These are phyloP conservation scores for Blastocystis sp. DNA, from an alignment of 352 stramenopile species.

Conservation along the genomic window DNA sequence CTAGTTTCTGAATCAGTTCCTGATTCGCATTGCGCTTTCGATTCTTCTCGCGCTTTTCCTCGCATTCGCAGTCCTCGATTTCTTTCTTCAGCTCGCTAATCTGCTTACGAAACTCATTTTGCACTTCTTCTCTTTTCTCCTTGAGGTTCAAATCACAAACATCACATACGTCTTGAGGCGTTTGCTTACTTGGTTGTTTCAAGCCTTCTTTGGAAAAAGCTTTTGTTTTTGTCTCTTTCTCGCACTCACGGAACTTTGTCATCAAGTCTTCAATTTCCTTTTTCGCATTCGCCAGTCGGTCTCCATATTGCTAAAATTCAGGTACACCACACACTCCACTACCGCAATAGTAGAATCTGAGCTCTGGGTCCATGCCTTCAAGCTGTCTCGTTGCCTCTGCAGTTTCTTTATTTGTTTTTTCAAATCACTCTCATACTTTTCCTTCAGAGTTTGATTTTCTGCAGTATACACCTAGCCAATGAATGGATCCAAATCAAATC, in stretches of 20 bases:
- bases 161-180: conserved; percentile 30
- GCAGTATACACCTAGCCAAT: background rate
- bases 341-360: conserved; percentile 31
- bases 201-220: conserved; percentile 47
- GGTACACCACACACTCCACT: background rate
- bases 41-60: conserved; percentile 6
- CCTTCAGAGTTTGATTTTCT: conserved; percentile 38
- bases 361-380: conserved; percentile 14
- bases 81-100: conserved; percentile 9
- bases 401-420: conserved; percentile 62
- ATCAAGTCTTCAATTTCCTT: conserved; percentile 25
- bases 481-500: background rate
- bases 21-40: conserved; percentile 40
- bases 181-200: conserved; percentile 21
- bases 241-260: conserved; percentile 52
- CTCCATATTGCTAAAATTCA: conserved; percentile 1
- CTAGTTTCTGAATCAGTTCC: background rate
- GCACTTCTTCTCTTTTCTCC: conserved; percentile 45
- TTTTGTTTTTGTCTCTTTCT: conserved; percentile 46
- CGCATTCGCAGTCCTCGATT: conserved; percentile 36
- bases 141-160: background rate
- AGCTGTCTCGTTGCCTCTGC: conserved; percentile 29
- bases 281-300: background rate
- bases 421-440: conserved; percentile 61
- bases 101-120: background rate